Conservation (phyloP, 768 basidiomycete genomes). For the Suillus clintonianus region DNA sequence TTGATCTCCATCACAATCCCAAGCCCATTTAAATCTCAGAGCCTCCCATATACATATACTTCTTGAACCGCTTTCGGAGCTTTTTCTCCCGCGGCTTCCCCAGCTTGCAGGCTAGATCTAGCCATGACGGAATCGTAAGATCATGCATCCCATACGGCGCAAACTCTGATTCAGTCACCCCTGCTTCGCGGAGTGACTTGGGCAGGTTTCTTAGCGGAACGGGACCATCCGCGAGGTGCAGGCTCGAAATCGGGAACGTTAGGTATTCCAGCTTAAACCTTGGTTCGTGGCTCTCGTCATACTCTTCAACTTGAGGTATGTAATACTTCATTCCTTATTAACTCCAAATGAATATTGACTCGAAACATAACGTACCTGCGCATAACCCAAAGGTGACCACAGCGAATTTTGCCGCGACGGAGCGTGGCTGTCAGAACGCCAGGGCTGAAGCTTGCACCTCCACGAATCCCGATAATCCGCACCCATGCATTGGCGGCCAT, state of each 20-base stretch:
- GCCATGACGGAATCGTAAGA: conserved; percentile 77
- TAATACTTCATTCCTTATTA: conserved; percentile 52
- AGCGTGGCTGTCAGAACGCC: conserved; percentile 61
- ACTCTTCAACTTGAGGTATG: conserved; percentile 56
- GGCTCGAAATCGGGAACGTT: conserved; percentile 52
- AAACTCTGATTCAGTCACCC: conserved; percentile 48
- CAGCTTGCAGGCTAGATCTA: conserved; percentile 63
- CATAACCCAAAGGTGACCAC: conserved; percentile 80
- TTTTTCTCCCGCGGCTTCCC: conserved; percentile 51
- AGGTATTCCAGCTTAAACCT: conserved; percentile 78
- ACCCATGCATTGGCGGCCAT: conserved; percentile 47
- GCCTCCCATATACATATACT: conserved; percentile 73
- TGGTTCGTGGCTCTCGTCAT: conserved; percentile 51
- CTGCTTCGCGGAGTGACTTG: conserved; percentile 42
- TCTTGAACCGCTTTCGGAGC: conserved; percentile 64
- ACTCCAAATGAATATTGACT: conserved; percentile 4
- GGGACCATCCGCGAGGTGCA: conserved; percentile 48
- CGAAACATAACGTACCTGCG: conserved; percentile 61
- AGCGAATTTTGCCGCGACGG: conserved; percentile 72
- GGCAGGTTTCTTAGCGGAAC: conserved; percentile 62
- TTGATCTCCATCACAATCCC: not conserved
- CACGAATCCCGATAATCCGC: conserved; percentile 58
- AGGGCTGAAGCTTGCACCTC: conserved; percentile 62
- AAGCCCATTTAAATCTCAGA: conserved; percentile 31
- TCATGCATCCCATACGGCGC: conserved; percentile 76